These are phyloP conservation scores for Rhodosporidiobolus sp. DNA, from an alignment of 768 basidiomycete species.

Conservation along the genomic window DNA sequence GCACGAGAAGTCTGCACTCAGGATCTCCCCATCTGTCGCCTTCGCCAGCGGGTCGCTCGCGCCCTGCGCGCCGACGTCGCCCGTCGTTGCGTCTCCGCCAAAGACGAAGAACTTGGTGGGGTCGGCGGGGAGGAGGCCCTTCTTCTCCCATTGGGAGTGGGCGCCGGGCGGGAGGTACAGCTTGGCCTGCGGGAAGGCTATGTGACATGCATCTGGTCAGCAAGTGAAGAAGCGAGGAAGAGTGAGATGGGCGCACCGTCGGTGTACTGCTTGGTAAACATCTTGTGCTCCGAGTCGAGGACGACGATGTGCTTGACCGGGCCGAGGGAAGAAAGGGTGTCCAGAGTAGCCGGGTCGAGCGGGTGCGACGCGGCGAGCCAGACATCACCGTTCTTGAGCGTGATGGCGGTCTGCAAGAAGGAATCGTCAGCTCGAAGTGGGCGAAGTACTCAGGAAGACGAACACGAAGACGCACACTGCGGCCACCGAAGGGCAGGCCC, in stretches of 20 bases:
- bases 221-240: background rate
- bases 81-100: background rate
- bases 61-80: conserved; percentile 4
- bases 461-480: conserved; percentile 46
- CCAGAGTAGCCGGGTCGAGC: conserved; percentile 63
- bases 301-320: conserved; percentile 57
- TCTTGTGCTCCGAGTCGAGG: conserved; percentile 26
- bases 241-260: conserved; percentile 2
- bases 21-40: conserved; percentile 45
- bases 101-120: conserved; percentile 6
- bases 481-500: conserved; percentile 71
- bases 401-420: conserved; percentile 66
- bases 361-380: conserved; percentile 83
- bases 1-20: conserved; percentile 22
- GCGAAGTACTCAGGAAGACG: background rate
- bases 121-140: conserved; percentile 9
- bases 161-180: conserved; percentile 25
- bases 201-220: background rate
- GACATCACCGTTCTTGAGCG: conserved; percentile 64
- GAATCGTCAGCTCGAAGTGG: too few relatives aligned
- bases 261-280: conserved; percentile 27
- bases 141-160: conserved; percentile 11
- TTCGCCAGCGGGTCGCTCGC: conserved; percentile 22
- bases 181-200: conserved; percentile 30
- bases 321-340: conserved; percentile 62